Evolutionary conservation across 2,329 filamentous ascomycete species (phyloP).

Genomic region (Botrytis cinerea): DNA sequence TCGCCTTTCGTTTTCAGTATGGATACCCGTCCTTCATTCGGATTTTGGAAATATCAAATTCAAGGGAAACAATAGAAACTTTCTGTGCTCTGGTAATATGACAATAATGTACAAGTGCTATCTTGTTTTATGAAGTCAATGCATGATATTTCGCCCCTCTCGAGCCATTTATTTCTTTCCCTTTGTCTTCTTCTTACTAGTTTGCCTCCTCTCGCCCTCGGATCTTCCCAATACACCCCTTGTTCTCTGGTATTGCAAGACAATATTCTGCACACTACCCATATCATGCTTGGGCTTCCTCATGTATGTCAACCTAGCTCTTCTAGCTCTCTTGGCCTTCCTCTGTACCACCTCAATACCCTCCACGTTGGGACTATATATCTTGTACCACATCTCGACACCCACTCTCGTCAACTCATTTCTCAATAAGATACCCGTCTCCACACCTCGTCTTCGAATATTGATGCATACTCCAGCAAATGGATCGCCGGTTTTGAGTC

Average conservation of each 20-base stretch:
- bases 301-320: constrained; percentile 90
- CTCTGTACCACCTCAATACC: constrained; percentile 94
- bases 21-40: neutral
- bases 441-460: constrained; percentile 83
- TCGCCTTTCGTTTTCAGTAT: neutral
- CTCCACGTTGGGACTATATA: constrained; percentile 86
- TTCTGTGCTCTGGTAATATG: constrained; percentile 15
- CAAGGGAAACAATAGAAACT: neutral
- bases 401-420: constrained; percentile 84
- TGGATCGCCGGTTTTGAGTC: constrained; percentile 80
- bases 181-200: constrained; percentile 38
- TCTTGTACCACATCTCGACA: constrained; percentile 97
- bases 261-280: constrained; percentile 80
- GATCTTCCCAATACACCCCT: constrained; percentile 47
- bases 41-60: neutral
- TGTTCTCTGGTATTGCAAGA: constrained; percentile 63
- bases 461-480: constrained; percentile 87
- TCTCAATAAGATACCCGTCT: constrained; percentile 83
- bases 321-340: constrained; percentile 77
- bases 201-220: constrained; percentile 27
- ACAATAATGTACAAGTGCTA: constrained; percentile 24
- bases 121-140: constrained; percentile 12
- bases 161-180: constrained; percentile 22
- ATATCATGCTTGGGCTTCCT: constrained; percentile 84
- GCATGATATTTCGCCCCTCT: neutral